Conservation (phyloP, 441 rosid genomes). For the Croton setiger region DNA sequence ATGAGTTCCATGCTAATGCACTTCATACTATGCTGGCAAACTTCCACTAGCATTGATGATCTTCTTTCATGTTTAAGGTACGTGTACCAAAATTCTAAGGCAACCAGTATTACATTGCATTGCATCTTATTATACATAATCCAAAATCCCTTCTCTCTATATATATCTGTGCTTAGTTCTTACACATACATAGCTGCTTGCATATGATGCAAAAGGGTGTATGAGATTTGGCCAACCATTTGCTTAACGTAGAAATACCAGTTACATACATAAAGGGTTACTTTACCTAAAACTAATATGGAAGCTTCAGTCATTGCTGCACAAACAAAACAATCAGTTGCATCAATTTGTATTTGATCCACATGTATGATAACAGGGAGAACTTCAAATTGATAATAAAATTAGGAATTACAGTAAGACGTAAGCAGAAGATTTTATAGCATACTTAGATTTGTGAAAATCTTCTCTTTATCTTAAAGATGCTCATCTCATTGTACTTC, state of each 20-base stretch:
- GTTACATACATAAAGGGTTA: neutral
- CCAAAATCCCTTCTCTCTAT: too few relatives aligned
- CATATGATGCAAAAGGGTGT: neutral
- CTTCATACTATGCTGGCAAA: neutral
- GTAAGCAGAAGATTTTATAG: neutral
- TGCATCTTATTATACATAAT: too few relatives aligned
- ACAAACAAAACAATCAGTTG: neutral
- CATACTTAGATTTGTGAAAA: neutral
- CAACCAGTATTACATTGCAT: too few relatives aligned
- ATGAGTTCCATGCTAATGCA: conserved; percentile 21
- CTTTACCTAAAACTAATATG: neutral
- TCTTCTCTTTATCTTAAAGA: neutral
- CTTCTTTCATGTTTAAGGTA: conserved; percentile 14
- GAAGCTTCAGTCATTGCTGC: conserved; percentile 2
- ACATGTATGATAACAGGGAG: neutral
- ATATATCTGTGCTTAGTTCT: neutral
- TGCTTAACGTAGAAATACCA: neutral
- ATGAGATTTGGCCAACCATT: neutral
- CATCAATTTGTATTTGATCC: neutral
- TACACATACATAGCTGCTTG: neutral
- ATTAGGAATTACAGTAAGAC: neutral
- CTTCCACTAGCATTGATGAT: neutral
- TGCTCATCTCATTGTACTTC: neutral
- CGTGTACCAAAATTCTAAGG: neutral
- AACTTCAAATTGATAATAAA: neutral